phyloP scores from a whole-genome alignment of 768 basidiomycete genomes.

The Suillus brevipes region DNA sequence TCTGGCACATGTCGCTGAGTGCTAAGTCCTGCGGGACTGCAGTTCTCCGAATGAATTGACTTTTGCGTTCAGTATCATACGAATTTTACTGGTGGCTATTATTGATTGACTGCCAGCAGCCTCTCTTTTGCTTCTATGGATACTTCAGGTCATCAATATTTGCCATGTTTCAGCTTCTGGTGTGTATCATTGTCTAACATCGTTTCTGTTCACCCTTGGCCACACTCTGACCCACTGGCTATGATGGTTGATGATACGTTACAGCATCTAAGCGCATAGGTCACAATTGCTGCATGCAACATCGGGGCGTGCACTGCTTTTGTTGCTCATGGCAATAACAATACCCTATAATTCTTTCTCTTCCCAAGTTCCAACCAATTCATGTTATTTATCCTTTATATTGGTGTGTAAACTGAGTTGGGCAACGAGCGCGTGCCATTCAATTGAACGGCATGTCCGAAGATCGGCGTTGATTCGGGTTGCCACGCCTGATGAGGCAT shows the following conservation, averaged over 20 bases:
- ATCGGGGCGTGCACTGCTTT: not conserved
- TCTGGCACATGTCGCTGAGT: not conserved
- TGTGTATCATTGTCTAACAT: not conserved
- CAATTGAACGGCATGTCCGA: not conserved
- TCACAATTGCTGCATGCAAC: not conserved
- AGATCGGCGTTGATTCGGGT: not conserved
- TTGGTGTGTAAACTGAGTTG: not conserved
- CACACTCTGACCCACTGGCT: not conserved
- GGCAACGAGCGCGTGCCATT: not conserved
- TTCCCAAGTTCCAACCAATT: not conserved
- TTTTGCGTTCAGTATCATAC: conserved; percentile 1
- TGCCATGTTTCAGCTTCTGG: not conserved
- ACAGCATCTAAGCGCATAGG: not conserved
- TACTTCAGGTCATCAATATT: not conserved
- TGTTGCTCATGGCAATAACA: not conserved
- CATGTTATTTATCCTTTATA: not conserved
- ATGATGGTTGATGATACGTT: not conserved
- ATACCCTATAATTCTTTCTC: not conserved
- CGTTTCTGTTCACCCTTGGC: not conserved
- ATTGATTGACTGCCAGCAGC: not conserved
- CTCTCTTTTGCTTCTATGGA: not conserved
- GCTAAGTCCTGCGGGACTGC: not conserved
- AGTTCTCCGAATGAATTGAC: not conserved
- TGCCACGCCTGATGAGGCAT: not conserved
- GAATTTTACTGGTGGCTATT: not conserved